Evolutionary conservation across 2,329 filamentous ascomycete species (phyloP).

Genomic region (Nemania bipapillata): DNA sequence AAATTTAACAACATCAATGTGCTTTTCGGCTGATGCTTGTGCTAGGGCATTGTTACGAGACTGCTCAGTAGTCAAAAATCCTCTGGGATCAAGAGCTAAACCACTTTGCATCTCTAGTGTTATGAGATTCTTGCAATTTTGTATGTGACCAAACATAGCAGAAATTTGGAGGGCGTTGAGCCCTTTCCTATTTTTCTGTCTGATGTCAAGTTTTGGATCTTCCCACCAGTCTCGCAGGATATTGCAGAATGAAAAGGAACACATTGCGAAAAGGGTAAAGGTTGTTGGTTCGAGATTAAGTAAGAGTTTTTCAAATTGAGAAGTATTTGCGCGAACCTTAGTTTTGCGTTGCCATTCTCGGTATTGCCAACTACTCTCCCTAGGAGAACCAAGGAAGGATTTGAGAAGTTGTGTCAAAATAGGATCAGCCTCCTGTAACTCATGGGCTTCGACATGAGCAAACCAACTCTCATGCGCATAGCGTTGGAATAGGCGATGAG

Average conservation of each 20-base stretch:
- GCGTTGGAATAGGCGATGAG: neutral
- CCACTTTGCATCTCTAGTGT: neutral
- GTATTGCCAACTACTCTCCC: conserved; percentile 3
- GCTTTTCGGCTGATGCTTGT: neutral
- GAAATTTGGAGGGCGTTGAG: conserved; percentile 3
- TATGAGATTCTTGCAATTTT: conserved; percentile 19
- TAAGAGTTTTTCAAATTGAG: too few relatives aligned
- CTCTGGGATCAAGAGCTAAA: neutral
- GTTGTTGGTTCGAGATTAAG: neutral
- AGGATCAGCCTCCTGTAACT: neutral
- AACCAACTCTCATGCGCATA: conserved; percentile 9
- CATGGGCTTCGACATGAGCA: neutral
- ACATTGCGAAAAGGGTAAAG: conserved; percentile 18
- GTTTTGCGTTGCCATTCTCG: too few relatives aligned
- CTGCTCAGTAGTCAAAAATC: too few relatives aligned
- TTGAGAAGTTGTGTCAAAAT: conserved; percentile 14
- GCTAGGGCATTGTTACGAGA: neutral
- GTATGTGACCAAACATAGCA: neutral
- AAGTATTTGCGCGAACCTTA: too few relatives aligned
- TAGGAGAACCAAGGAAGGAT: conserved; percentile 20
- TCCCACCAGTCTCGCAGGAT: conserved; percentile 23
- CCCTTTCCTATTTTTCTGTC: neutral
- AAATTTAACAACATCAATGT: neutral
- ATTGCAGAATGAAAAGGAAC: conserved; percentile 9
- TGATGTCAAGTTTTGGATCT: neutral